A percentile compares a stretch with the other conserved stretches of the same genome.
These are phyloP conservation scores for Phytopythium oedochilum DNA, from an alignment of 352 stramenopile species.

Conservation along the genomic window DNA sequence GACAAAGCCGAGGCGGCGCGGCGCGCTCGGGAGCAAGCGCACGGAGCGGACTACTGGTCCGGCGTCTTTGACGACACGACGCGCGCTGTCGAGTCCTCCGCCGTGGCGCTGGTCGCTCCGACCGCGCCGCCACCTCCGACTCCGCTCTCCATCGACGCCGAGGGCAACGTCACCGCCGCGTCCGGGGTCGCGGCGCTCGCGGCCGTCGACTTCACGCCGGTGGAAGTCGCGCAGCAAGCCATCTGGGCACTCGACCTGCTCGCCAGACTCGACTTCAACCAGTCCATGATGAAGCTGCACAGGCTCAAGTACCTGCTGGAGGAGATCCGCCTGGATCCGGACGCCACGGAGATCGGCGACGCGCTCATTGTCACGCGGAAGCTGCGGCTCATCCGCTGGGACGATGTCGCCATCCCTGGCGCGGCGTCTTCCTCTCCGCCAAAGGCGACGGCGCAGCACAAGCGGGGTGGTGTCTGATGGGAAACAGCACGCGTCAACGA, in stretches of 20 bases:
- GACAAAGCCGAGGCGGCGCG: constrained; percentile 31
- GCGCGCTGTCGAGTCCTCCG: not conserved
- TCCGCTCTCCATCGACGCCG: constrained; percentile 11
- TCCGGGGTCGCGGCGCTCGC: constrained; percentile 34
- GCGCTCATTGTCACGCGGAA: constrained; percentile 58
- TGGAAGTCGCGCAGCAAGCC: constrained; percentile 58
- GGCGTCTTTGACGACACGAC: constrained; percentile 23
- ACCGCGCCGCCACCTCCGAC: constrained; percentile 15
- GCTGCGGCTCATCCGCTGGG: constrained; percentile 61
- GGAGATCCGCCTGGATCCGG: constrained; percentile 62
- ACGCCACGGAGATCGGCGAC: constrained; percentile 42
- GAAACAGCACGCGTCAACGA: not conserved
- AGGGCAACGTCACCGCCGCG: constrained; percentile 14
- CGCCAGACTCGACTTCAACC: constrained; percentile 59
- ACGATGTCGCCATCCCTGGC: constrained; percentile 33
- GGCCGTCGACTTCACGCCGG: constrained; percentile 58
- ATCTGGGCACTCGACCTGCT: constrained; percentile 75
- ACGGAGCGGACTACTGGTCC: constrained; percentile 28
- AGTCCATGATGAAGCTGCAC: constrained; percentile 67
- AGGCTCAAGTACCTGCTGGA: constrained; percentile 69
- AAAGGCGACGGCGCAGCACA: constrained; percentile 11
- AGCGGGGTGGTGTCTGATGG: too few species aligned
- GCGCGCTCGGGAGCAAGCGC: constrained; percentile 16
- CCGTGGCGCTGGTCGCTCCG: not conserved
- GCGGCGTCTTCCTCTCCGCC: constrained; percentile 8